Evolutionary conservation across 2,329 filamentous ascomycete species (phyloP).

Genomic region (Sclerotinia borealis): DNA sequence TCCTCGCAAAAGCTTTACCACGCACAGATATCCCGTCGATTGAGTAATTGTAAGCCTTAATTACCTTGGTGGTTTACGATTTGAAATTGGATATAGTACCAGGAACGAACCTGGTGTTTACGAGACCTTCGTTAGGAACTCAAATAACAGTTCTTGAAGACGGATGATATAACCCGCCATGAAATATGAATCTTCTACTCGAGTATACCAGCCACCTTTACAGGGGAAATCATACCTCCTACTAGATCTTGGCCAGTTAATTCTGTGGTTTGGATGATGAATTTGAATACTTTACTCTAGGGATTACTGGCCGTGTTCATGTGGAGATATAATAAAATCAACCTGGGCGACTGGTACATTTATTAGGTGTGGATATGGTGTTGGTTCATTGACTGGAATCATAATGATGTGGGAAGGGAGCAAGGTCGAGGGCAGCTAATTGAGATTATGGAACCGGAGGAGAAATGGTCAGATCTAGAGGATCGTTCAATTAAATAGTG

Average conservation of each 20-base stretch:
- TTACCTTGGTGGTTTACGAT: background rate
- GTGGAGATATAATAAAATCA: slow-evolving; percentile 19
- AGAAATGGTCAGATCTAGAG: background rate
- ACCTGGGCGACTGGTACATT: slow-evolving; percentile 19
- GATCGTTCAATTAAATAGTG: background rate
- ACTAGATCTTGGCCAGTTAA: slow-evolving; percentile 69
- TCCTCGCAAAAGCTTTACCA: background rate
- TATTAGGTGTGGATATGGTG: slow-evolving; percentile 17
- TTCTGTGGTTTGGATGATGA: slow-evolving; percentile 38
- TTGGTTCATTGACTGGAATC: slow-evolving; percentile 15
- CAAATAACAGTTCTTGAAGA: background rate
- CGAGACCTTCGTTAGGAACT: background rate
- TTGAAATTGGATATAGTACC: background rate
- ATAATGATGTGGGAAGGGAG: slow-evolving; percentile 21
- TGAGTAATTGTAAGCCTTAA: background rate
- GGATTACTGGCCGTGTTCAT: slow-evolving; percentile 16
- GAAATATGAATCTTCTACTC: too few relatives aligned
- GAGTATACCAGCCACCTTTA: slow-evolving; percentile 58
- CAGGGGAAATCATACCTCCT: slow-evolving; percentile 59
- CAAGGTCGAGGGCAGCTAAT: slow-evolving; percentile 17
- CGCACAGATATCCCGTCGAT: background rate
- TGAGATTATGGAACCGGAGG: slow-evolving; percentile 11
- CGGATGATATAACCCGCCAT: slow-evolving; percentile 40
- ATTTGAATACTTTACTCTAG: slow-evolving; percentile 35
- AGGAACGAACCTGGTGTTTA: background rate